Evolutionary conservation across 495 filamentous ascomycete species (phyloP), one percentile per base, ranked within the genome.

Genomic region (Neurospora sp.): DNA sequence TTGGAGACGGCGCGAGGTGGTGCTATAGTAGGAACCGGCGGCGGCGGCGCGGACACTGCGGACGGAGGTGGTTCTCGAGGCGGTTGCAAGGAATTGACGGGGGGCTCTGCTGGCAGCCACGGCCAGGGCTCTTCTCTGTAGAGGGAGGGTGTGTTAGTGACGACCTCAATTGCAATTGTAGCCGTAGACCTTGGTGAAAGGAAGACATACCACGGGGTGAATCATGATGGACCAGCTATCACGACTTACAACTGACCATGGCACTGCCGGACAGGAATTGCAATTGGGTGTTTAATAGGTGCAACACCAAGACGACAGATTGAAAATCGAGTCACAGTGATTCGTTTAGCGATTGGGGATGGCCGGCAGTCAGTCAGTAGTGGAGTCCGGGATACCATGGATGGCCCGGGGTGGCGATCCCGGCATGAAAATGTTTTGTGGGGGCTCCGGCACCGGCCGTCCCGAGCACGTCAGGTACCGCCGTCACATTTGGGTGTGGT

Each of bases 91-190:
- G 20, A 74, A 66, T 31, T 74, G 76, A 71, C 77, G 77, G 73
- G 48, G 69, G 27, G 72, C 72, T 62, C 77, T 74, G 72, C 71
- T 73, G 70, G 77, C 77, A 39, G 76, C 77, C 76, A 77, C 62
- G 20, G 79, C 77, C 73, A 80, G 73, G 73, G 76, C 77, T 78
- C 77, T 76, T 77, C 79, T 79, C 37, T 38, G 37, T 38, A 6
- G 37, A 38, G 62, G 72, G 12, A 74, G 39, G 35, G 35, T 38
- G 48, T 27, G 70, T 70, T 69, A 42, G 14, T 75, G n/a, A n/a
- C n/a, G n/a, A n/a, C n/a, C n/a, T n/a, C n/a, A 8, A 10, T 27
- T 5, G 59, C 14, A 16, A 14, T 1, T 31, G 31, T 31, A 39
- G 42, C n/a, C n/a, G n/a, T n/a, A n/a, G n/a, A n/a, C n/a, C n/a